Evolutionary conservation across 2,329 filamentous ascomycete species (phyloP).

Genomic region (Penicillium expansum): DNA sequence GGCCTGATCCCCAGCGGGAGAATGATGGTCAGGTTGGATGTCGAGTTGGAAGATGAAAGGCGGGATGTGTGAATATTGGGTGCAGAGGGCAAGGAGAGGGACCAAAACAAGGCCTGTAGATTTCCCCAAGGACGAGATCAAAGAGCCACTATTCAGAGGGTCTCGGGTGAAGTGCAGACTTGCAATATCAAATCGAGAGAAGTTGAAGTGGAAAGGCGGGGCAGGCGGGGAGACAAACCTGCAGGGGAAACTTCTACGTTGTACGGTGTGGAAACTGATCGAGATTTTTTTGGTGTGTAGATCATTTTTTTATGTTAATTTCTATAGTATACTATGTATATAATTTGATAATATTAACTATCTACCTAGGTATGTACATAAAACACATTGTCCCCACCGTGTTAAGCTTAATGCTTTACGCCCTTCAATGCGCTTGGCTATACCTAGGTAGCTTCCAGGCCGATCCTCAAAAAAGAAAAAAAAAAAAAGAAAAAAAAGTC

Average conservation of each 20-base stretch:
- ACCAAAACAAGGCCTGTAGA: background rate
- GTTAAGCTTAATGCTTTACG: slow-evolving; percentile 1
- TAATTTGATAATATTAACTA: background rate
- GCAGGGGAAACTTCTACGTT: slow-evolving; percentile 2
- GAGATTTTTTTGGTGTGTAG: background rate
- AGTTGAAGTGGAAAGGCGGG: slow-evolving; percentile 14
- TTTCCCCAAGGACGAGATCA: background rate
- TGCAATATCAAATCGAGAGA: background rate
- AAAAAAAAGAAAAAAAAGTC: background rate
- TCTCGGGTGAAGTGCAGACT: background rate
- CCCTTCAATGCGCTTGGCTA: background rate
- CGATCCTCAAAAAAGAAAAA: background rate
- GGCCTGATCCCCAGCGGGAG: background rate
- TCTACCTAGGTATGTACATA: background rate
- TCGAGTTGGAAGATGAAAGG: background rate
- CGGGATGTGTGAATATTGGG: background rate
- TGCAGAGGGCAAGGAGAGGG: too few species aligned
- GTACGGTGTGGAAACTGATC: background rate
- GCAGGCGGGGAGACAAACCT: slow-evolving; percentile 19
- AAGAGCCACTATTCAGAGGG: background rate
- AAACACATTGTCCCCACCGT: background rate
- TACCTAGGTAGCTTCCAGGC: background rate
- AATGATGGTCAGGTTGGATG: background rate
- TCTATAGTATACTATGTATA: too few species aligned
- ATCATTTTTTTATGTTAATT: background rate